phyloP scores from a whole-genome alignment of 1,284 basidiomycete species.

The Cutaneotrichosporon sp. region DNA sequence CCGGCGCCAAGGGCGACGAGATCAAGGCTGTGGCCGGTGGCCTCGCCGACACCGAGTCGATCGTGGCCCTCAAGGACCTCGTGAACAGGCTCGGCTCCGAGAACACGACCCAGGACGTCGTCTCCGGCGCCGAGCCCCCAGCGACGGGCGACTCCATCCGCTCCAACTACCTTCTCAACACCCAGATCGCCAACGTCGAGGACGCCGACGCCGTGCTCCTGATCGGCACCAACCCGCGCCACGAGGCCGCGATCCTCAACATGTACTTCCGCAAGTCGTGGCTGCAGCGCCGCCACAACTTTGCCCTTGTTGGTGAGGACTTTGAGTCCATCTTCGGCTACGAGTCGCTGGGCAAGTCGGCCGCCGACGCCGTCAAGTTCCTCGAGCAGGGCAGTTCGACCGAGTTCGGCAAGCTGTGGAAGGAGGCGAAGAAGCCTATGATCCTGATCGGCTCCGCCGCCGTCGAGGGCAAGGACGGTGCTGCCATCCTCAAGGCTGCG shows the following conservation, averaged over 20 bases:
- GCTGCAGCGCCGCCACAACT: slow-evolving; percentile 76
- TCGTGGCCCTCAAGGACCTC: slow-evolving; percentile 91
- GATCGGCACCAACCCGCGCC: slow-evolving; percentile 93
- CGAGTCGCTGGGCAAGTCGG: slow-evolving; percentile 77
- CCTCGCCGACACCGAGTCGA: slow-evolving; percentile 87
- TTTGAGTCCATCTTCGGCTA: slow-evolving; percentile 92
- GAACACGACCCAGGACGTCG: slow-evolving; percentile 79
- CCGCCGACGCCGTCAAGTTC: slow-evolving; percentile 74
- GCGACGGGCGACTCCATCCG: slow-evolving; percentile 83
- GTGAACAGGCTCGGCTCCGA: slow-evolving; percentile 92
- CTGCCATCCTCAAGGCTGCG: slow-evolving; percentile 70
- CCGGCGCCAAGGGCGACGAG: slow-evolving; percentile 87
- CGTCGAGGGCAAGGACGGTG: slow-evolving; percentile 79
- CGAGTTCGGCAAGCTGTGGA: slow-evolving; percentile 80
- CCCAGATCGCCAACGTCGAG: slow-evolving; percentile 87
- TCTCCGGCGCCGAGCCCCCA: slow-evolving; percentile 62
- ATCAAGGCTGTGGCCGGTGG: slow-evolving; percentile 93
- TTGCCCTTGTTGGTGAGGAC: slow-evolving; percentile 85
- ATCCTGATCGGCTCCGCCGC: slow-evolving; percentile 89
- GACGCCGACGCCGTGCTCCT: slow-evolving; percentile 89
- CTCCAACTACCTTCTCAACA: slow-evolving; percentile 95
- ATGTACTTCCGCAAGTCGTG: slow-evolving; percentile 93
- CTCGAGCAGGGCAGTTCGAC: slow-evolving; percentile 61
- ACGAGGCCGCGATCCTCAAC: slow-evolving; percentile 96
- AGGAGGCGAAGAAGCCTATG: slow-evolving; percentile 84